These are phyloP conservation scores for Diaporthe aspalathi DNA, from an alignment of 2,329 filamentous ascomycete genomes.

Conservation along the genomic window DNA sequence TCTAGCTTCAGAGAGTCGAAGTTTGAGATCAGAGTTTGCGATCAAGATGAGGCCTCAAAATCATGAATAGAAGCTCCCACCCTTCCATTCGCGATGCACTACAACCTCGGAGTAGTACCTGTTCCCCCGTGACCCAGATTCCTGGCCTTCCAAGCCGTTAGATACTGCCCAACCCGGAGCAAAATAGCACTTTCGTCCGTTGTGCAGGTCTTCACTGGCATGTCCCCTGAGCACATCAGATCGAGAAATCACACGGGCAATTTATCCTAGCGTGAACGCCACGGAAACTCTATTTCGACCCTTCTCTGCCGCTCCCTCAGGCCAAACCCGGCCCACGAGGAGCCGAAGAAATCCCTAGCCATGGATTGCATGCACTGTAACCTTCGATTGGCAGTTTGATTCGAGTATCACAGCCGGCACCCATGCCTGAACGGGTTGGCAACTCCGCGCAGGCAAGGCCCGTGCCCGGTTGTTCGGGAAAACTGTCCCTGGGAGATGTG, in stretches of 20 bases:
- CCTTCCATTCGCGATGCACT: constrained; percentile 3
- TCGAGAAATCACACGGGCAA: constrained; percentile 15
- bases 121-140: not conserved
- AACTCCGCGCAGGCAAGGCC: not conserved
- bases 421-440: not conserved
- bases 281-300: constrained; percentile 19
- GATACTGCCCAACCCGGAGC: not conserved
- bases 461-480: constrained; percentile 4
- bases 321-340: constrained; percentile 26
- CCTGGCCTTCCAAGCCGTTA: too few relatives aligned
- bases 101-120: not conserved
- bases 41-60: constrained; percentile 24
- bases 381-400: constrained; percentile 24
- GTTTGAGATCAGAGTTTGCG: constrained; percentile 1
- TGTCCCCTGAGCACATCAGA: constrained; percentile 8
- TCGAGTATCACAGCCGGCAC: constrained; percentile 19
- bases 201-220: constrained; percentile 3
- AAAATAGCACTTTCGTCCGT: not conserved
- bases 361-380: constrained; percentile 23
- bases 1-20: not conserved
- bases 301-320: constrained; percentile 8
- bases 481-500: not conserved
- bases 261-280: constrained; percentile 31
- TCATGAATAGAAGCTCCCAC: not conserved
- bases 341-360: constrained; percentile 16